phyloP scores from a whole-genome alignment of 2,329 filamentous ascomycete species.

The Ophiocordyceps australis region DNA sequence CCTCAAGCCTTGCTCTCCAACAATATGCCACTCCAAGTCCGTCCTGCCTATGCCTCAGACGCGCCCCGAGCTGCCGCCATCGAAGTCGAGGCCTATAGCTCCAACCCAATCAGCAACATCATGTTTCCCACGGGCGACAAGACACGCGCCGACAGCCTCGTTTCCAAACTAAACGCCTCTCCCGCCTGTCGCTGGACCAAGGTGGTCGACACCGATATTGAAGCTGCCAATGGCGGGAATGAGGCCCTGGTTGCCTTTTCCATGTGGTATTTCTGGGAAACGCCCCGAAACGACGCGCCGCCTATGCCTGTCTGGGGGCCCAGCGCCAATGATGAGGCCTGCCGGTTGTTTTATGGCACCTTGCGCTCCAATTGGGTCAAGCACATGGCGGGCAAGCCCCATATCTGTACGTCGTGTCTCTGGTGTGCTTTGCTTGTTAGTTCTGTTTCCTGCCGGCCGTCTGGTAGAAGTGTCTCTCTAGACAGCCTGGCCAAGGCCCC shows the following conservation, averaged over 20 bases:
- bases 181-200: constrained; percentile 15
- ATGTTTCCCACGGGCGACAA: constrained; percentile 12
- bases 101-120: constrained; percentile 10
- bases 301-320: constrained; percentile 9
- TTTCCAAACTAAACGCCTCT: constrained; percentile 6
- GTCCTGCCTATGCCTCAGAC: constrained; percentile 15
- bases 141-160: constrained; percentile 7
- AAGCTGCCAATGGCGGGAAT: constrained; percentile 6
- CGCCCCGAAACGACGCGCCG: constrained; percentile 6
- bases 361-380: constrained; percentile 12
- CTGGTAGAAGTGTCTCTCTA: no score
- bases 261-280: constrained; percentile 15
- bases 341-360: constrained; percentile 12
- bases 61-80: constrained; percentile 15
- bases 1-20: background rate
- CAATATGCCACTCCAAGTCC: constrained; percentile 18
- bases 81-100: constrained; percentile 17
- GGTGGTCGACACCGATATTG: constrained; percentile 14
- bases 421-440: background rate
- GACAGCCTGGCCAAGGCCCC: no score
- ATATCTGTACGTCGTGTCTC: constrained; percentile 13
- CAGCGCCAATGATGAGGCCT: constrained; percentile 14
- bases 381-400: constrained; percentile 12
- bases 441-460: no score
- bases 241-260: constrained; percentile 15